A percentile compares a stretch with the other conserved stretches of the same genome.
Conservation (phyloP, 306 rosid species). For the Canavalia gladiata region DNA sequence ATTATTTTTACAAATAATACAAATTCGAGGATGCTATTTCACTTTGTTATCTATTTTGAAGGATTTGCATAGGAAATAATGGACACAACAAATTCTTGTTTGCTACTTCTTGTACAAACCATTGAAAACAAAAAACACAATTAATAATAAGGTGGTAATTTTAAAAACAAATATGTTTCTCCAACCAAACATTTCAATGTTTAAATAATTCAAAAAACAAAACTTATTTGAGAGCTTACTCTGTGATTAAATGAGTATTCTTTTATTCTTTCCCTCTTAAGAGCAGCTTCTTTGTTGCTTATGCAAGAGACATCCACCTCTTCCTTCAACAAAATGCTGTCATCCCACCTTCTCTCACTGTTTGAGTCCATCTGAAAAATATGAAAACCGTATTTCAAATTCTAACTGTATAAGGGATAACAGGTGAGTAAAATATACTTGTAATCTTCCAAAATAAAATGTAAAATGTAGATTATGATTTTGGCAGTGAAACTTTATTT, state of each 20-base stretch:
- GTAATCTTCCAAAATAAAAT: not conserved
- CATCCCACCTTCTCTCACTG: conserved; percentile 76
- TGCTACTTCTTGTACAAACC: not conserved
- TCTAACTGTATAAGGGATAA: not conserved
- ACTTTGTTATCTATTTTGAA: not conserved
- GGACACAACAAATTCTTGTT: not conserved
- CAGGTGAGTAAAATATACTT: not conserved
- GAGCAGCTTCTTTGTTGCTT: conserved; percentile 74
- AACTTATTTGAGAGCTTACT: conserved; percentile 55
- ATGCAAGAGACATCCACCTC: conserved; percentile 61
- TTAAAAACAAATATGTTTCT: no score
- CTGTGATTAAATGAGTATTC: conserved; percentile 73
- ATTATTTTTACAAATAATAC: not conserved
- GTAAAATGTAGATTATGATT: not conserved
- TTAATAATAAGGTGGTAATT: no score
- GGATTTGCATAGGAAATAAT: not conserved
- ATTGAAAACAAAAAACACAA: not conserved
- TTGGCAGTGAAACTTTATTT: conserved; percentile 11
- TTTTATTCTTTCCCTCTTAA: conserved; percentile 67
- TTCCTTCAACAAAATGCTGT: conserved; percentile 70
- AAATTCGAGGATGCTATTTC: no score
- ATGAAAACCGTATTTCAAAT: conserved; percentile 22
- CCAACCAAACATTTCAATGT: not conserved
- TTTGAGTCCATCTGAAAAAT: conserved; percentile 76
- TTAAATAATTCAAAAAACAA: not conserved